Evolutionary conservation across 805 yeast species (phyloP), one percentile per base, ranked within the genome.

Genomic region (Barnettozyma wickerhamii): DNA sequence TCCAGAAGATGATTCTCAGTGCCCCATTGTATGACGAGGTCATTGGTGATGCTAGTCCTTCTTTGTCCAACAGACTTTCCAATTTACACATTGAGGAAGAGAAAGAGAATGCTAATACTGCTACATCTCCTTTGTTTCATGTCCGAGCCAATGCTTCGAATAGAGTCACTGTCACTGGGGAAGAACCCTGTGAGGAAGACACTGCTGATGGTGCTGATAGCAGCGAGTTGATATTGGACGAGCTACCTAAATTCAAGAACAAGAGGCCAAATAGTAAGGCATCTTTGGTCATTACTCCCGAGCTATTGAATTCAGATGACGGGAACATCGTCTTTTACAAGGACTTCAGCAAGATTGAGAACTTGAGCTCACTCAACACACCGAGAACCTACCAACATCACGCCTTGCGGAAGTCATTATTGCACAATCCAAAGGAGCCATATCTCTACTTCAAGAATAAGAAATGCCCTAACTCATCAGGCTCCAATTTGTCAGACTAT

Each of bases 351-450:
- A 10, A 37, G n/a, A 12, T 37, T n/a, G 13, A 19, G 2, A 14
- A 26, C n/a, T n/a, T n/a, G n/a, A n/a, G n/a, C 10, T 32, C 43
- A 18, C 43, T 40, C 17, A 33, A 37, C 10, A 48, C 50, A 2
- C 57, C 60, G 31, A 44, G 56, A 21, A 30, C 38, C 5, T 51
- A 48, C 27, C 60, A 55, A 19, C 40, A 46, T 24, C 60, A 54
- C 31, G 37, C 30, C 4, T 31, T 53, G 21, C 36, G 33, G 23
- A 41, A 17, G 32, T 24, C 38, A 6, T 31, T 28, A 13, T 34
- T 45, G n/a, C 24, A 23, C 7, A 34, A 35, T 14, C 17, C n/a
- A 12, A 32, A 28, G 23, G 44, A 36, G 2, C 32, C 35, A 1
- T 48, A 38, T 33, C 24, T 19, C 1, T 54, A 46, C 38, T 33